These are phyloP conservation scores for Poa annua DNA, from an alignment of 176 grass and related monocot genomes.

Conservation along the genomic window DNA sequence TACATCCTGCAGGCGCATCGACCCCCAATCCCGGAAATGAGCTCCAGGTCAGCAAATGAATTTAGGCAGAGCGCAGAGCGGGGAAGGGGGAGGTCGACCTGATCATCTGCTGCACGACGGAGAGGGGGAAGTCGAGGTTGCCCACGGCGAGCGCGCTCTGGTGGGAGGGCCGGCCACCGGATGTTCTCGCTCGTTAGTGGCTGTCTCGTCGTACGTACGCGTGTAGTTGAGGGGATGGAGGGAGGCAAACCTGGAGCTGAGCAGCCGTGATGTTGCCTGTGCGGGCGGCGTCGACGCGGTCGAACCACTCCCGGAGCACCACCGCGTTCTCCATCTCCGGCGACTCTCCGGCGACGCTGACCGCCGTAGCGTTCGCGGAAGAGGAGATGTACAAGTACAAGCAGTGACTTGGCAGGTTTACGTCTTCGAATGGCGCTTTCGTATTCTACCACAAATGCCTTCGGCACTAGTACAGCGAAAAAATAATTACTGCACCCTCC, in stretches of 20 bases:
- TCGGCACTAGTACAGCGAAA: no score
- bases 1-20: conserved; percentile 65
- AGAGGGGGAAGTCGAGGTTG: conserved; percentile 74
- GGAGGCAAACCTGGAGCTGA: conserved; percentile 57
- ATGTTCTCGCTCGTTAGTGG: conserved; percentile 7
- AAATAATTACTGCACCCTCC: no score
- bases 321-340: conserved; percentile 63
- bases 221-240: neutral
- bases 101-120: conserved; percentile 85
- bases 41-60: conserved; percentile 13
- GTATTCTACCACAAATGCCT: no score
- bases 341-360: no score
- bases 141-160: conserved; percentile 73
- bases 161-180: neutral
- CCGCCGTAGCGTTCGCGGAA: no score
- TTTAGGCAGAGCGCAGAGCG: neutral
- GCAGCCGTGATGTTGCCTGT: conserved; percentile 71
- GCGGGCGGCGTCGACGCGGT: conserved; percentile 61
- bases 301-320: conserved; percentile 74
- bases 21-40: neutral
- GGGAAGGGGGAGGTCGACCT: conserved; percentile 29
- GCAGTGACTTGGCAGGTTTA: no score
- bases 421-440: no score
- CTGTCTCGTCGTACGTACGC: neutral
- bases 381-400: no score